These are phyloP conservation scores for Globisporangium cederbergense DNA, from an alignment of 352 stramenopile genomes.

Conservation along the genomic window DNA sequence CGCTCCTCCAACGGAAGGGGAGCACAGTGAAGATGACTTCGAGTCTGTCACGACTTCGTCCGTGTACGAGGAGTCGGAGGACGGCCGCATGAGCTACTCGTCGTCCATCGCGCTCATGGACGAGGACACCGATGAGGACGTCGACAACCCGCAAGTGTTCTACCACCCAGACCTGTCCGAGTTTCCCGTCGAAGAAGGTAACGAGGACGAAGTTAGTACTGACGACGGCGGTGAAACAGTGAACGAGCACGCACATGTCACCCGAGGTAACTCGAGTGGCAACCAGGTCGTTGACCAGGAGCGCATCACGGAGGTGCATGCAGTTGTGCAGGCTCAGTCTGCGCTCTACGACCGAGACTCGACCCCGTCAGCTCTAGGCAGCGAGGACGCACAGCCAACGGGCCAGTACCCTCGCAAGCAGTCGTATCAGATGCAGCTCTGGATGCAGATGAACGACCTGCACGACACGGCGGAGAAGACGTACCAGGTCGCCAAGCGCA, in stretches of 20 bases:
- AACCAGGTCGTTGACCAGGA: neutral
- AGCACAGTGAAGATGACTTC: slow-evolving; percentile 23
- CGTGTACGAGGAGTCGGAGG: slow-evolving; percentile 25
- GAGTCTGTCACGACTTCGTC: slow-evolving; percentile 27
- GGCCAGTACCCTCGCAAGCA: slow-evolving; percentile 23
- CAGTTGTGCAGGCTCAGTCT: slow-evolving; percentile 11
- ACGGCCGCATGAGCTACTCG: slow-evolving; percentile 32
- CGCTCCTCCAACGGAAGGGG: slow-evolving; percentile 16
- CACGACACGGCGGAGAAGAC: slow-evolving; percentile 56
- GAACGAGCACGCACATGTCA: neutral
- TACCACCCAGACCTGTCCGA: slow-evolving; percentile 16
- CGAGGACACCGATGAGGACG: slow-evolving; percentile 29
- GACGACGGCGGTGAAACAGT: slow-evolving; percentile 3
- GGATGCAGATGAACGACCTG: slow-evolving; percentile 73
- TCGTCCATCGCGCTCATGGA: slow-evolving; percentile 64
- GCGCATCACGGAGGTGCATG: slow-evolving; percentile 16
- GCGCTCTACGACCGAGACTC: slow-evolving; percentile 9
- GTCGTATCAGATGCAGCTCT: slow-evolving; percentile 64
- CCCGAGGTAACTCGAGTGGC: neutral
- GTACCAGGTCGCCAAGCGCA: slow-evolving; percentile 58
- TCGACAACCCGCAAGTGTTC: slow-evolving; percentile 13
- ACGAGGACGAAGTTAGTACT: slow-evolving; percentile 30
- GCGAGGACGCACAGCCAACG: slow-evolving; percentile 7
- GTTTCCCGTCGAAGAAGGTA: slow-evolving; percentile 21
- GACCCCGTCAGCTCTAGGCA: neutral